phyloP scores from a whole-genome alignment of 1,284 basidiomycete species.

The Cutaneotrichosporon daszewskae region DNA sequence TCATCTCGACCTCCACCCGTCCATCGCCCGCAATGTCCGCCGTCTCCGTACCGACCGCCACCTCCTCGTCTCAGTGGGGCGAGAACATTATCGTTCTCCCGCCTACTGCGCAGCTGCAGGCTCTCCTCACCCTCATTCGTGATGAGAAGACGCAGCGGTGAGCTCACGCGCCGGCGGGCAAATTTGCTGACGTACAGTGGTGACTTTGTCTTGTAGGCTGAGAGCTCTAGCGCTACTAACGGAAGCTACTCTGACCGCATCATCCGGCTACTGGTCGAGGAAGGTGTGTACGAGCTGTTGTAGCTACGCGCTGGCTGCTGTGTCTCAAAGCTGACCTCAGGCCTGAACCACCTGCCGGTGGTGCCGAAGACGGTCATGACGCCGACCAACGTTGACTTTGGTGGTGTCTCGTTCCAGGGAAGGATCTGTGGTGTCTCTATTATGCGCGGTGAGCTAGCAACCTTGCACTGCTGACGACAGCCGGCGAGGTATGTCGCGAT shows the following conservation, averaged over 20 bases:
- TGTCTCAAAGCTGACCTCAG: constrained; percentile 46
- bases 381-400: constrained; percentile 67
- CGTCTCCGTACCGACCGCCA: too few species aligned
- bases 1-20: too few species aligned
- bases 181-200: constrained; percentile 53
- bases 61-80: constrained; percentile 9
- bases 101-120: constrained; percentile 81
- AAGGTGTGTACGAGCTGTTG: constrained; percentile 44
- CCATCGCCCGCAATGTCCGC: too few species aligned
- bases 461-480: constrained; percentile 13
- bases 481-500: constrained; percentile 27
- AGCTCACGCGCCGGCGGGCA: constrained; percentile 4
- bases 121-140: constrained; percentile 90
- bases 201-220: constrained; percentile 84
- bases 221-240: neutral
- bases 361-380: constrained; percentile 63
- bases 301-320: neutral
- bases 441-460: constrained; percentile 53
- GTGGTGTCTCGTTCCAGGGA: constrained; percentile 86
- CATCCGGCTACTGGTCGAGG: constrained; percentile 58
- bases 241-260: constrained; percentile 56
- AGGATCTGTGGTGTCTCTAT: constrained; percentile 94
- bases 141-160: constrained; percentile 66
- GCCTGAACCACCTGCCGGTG: constrained; percentile 94
- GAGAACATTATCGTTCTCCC: constrained; percentile 43